Percentiles rank a stretch among this genome's conserved stretches.
Evolutionary conservation across 1,284 basidiomycete species (phyloP).

Genomic region (Melampsora larici-populina): DNA sequence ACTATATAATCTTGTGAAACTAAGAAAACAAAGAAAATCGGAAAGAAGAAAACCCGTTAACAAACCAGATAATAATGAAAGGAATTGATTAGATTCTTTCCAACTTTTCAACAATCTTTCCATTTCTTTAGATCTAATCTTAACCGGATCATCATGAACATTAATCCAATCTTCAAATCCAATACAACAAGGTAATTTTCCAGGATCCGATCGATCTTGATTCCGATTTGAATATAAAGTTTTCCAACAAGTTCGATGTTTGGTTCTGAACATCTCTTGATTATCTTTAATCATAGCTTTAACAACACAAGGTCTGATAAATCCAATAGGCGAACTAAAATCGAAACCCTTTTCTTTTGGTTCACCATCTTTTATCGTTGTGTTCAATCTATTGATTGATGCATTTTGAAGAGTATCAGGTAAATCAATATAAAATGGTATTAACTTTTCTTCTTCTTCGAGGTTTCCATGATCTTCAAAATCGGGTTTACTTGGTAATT

Average conservation of each 20-base stretch:
- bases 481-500: too few species aligned
- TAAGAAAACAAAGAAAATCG: too few species aligned
- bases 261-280: conserved; percentile 11
- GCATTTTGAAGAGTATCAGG: background rate
- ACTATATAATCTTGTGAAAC: too few species aligned
- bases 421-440: conserved; percentile 30
- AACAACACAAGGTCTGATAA: conserved; percentile 29
- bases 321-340: conserved; percentile 23
- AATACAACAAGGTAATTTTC: background rate
- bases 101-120: conserved; percentile 52
- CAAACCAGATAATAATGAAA: conserved; percentile 54
- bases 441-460: background rate
- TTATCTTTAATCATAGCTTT: conserved; percentile 30
- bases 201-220: background rate
- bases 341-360: background rate
- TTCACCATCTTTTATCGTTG: too few species aligned
- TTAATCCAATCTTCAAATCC: conserved; percentile 66
- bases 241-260: conserved; percentile 32
- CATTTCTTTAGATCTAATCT: conserved; percentile 52
- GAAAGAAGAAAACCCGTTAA: background rate
- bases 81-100: conserved; percentile 54
- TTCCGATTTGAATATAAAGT: conserved; percentile 5
- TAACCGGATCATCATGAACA: conserved; percentile 56
- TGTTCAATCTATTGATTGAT: too few species aligned
- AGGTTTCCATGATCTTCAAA: too few species aligned